A percentile compares a stretch with the other conserved stretches of the same genome.
Evolutionary conservation across 768 basidiomycete species (phyloP).

Genomic region (Mrakia frigida): DNA sequence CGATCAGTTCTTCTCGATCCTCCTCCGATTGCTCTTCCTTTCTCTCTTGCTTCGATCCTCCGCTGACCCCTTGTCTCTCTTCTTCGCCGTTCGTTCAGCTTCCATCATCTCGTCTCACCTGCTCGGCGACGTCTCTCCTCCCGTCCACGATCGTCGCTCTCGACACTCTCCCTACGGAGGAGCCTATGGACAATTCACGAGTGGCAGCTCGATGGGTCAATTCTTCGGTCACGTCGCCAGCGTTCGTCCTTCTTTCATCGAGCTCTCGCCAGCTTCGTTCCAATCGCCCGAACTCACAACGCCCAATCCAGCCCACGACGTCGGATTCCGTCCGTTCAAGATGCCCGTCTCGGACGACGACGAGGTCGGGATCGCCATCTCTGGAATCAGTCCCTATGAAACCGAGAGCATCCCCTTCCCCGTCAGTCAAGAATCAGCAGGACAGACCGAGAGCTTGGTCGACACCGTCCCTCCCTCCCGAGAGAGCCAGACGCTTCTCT

Average conservation of each 20-base stretch:
- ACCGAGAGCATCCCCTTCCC: neutral
- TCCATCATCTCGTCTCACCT: neutral
- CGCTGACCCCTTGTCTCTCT: neutral
- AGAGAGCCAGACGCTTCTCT: neutral
- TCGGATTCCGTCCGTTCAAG: conserved; percentile 4
- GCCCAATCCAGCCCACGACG: neutral
- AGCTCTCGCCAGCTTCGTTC: conserved; percentile 2
- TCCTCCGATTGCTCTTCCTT: too few relatives aligned
- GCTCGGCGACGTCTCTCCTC: neutral
- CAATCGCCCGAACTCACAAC: neutral
- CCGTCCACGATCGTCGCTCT: neutral
- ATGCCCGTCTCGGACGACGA: neutral
- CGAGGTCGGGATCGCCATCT: neutral
- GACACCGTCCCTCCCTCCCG: neutral
- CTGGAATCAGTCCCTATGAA: neutral
- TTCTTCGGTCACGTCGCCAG: neutral
- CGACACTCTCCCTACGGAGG: conserved; percentile 5
- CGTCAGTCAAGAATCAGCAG: neutral
- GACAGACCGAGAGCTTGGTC: neutral
- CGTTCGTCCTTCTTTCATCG: neutral
- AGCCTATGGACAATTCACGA: neutral
- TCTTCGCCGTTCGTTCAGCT: neutral
- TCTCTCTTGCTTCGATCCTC: neutral
- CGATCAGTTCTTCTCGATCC: neutral
- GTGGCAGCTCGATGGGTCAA: neutral